phyloP scores from a whole-genome alignment of 257 asterid species.

The Perilla frutescens region DNA sequence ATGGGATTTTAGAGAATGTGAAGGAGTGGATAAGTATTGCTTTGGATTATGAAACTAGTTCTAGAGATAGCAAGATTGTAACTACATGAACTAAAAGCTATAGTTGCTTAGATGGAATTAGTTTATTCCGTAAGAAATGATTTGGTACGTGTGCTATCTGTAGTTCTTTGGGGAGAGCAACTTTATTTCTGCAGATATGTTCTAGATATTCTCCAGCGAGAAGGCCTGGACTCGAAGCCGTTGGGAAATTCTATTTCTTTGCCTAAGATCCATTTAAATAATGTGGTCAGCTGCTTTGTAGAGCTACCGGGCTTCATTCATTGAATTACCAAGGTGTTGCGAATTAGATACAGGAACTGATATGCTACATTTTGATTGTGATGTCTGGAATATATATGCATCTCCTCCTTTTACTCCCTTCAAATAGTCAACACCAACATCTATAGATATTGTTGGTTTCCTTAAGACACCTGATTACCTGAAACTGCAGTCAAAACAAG shows the following conservation, averaged over 20 bases:
- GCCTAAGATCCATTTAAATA: not conserved
- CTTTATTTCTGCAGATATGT: not conserved
- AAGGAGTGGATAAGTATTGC: not conserved
- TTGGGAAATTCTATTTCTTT: not conserved
- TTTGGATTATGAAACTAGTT: conserved; percentile 4
- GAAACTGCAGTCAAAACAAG: not conserved
- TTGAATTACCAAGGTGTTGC: not conserved
- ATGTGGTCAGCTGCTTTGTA: not conserved
- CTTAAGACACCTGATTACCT: conserved; percentile 3
- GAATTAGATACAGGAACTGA: not conserved
- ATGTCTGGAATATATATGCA: not conserved
- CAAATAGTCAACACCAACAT: not conserved
- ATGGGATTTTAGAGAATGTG: not conserved
- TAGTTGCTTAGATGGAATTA: conserved; percentile 17
- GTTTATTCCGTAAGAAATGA: not conserved
- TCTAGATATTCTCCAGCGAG: not conserved
- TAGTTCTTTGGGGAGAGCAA: not conserved
- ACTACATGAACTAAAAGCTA: not conserved
- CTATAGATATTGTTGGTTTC: not conserved
- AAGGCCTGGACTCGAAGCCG: not conserved
- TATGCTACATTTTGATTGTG: not conserved
- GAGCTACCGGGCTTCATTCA: not conserved
- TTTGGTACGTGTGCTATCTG: conserved; percentile 10
- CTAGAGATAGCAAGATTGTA: not conserved
- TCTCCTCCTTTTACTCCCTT: not conserved